Evolutionary conservation across 1,284 basidiomycete species (phyloP), one percentile per base, ranked within the genome.

Genomic region (Lignosus rhinocerotis): DNA sequence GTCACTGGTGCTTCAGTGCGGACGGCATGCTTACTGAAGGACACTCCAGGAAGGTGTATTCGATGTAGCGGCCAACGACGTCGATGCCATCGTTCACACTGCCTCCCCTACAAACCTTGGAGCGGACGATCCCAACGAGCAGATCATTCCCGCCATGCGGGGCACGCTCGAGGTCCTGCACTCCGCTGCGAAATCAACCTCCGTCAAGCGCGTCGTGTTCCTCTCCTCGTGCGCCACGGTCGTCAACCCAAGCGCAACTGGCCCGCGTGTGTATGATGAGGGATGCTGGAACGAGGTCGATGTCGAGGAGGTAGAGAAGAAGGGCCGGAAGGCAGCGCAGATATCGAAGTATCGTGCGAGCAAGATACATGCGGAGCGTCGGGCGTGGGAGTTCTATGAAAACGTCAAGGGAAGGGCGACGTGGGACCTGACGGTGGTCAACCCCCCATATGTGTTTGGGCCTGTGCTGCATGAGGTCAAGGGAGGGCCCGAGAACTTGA

Each of bases 301-400:
- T 2, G 71, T 82, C 10, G 68, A 76, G n/a, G 74, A 80, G 44
- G 75, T 87, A 16, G 76, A 80, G 66, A 72, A 80, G 63, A 76
- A 81, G 48, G 85, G 86, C 7, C 71, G 70, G 19, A 75, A 79
- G 11, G 81, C 84, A 0, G 45, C 69, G 0, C 66, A 62, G 6
- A 59, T 71, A 6, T 67, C 71, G 39, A 84, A 81, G 65, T 89
- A 88, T 67, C 70, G 76, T 51, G 81, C 79, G 14, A 82, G 80
- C 21, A 92, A 93, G 76, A 83, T 80, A 3, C 74, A 91, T 3
- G 88, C 90, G 2, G 91, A 93, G 70, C 75, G 70, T 64, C 76
- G 76, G 16, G 81, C 81, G 4, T 85, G 83, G 83, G 76, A 81
- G 48, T 86, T 85, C 56, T 72, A 79, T 57, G 75, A 84, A 25